These are phyloP conservation scores for Rutidosis leptorrhynchoides DNA, from an alignment of 129 eudicot genomes.

Conservation along the genomic window DNA sequence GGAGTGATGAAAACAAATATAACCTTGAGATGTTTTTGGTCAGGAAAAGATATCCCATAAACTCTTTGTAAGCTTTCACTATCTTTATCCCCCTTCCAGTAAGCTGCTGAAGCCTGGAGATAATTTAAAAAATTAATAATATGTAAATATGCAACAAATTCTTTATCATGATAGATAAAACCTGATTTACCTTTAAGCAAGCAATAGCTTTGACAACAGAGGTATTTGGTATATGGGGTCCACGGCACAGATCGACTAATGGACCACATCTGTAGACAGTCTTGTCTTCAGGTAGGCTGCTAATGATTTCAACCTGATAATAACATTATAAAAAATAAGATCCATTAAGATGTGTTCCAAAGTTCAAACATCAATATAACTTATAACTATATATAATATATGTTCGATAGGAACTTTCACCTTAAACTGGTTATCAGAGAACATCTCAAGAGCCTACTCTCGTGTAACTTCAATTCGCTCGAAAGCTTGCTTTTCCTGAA, in stretches of 20 bases:
- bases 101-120: slow-evolving; percentile 89
- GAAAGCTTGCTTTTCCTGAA: slow-evolving; percentile 83
- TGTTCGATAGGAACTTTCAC: slow-evolving; percentile 30
- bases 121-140: neutral
- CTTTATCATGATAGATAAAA: neutral
- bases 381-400: neutral
- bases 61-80: slow-evolving; percentile 98
- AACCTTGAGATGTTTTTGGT: slow-evolving; percentile 81
- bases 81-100: slow-evolving; percentile 92
- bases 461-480: slow-evolving; percentile 95
- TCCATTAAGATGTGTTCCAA: slow-evolving; percentile 1
- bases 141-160: slow-evolving; percentile 7
- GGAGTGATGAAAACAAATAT: neutral
- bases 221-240: slow-evolving; percentile 95
- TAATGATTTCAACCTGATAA: slow-evolving; percentile 82
- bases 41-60: slow-evolving; percentile 93
- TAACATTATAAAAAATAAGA: slow-evolving; percentile 8
- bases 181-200: slow-evolving; percentile 67
- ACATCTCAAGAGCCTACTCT: slow-evolving; percentile 82
- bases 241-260: slow-evolving; percentile 94
- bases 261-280: slow-evolving; percentile 98
- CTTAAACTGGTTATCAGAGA: slow-evolving; percentile 90
- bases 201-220: slow-evolving; percentile 84
- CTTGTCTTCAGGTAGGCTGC: slow-evolving; percentile 85
- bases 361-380: slow-evolving; percentile 4